These are phyloP conservation scores for Penicillium sp. DNA, from an alignment of 2,329 filamentous ascomycete species.

Conservation along the genomic window DNA sequence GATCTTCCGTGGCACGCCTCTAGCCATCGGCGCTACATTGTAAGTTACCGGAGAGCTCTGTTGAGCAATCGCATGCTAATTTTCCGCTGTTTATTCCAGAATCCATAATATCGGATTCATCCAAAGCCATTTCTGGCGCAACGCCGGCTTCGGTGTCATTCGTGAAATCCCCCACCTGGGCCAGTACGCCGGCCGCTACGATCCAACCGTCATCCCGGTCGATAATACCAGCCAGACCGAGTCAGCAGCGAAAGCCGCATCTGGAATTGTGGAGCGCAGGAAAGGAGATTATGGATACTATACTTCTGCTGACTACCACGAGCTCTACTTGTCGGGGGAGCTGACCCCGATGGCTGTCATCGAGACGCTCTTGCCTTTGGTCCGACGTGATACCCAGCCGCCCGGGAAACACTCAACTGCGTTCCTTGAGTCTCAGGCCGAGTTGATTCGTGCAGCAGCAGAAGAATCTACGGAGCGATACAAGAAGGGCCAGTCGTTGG, in stretches of 20 bases:
- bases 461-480: constrained; percentile 71
- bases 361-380: constrained; percentile 68
- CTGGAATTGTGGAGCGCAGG: constrained; percentile 36
- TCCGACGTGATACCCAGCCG: constrained; percentile 57
- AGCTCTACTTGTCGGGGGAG: constrained; percentile 66
- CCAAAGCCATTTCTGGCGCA: constrained; percentile 66
- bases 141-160: constrained; percentile 64
- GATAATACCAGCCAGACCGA: constrained; percentile 15
- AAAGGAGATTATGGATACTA: constrained; percentile 54
- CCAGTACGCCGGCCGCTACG: constrained; percentile 53
- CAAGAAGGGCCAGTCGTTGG: constrained; percentile 61
- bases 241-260: constrained; percentile 14
- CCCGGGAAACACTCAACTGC: constrained; percentile 65
- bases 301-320: constrained; percentile 73
- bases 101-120: constrained; percentile 60
- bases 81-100: constrained; percentile 31
- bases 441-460: constrained; percentile 65
- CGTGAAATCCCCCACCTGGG: constrained; percentile 56
- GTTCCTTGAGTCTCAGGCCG: constrained; percentile 66
- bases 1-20: constrained; percentile 62
- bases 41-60: constrained; percentile 40
- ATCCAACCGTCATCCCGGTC: constrained; percentile 57
- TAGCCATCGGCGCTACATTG: constrained; percentile 63
- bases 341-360: constrained; percentile 70
- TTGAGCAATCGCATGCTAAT: neutral